Conservation (phyloP, 352 stramenopile species). For the Phytophthora hibernalis region DNA sequence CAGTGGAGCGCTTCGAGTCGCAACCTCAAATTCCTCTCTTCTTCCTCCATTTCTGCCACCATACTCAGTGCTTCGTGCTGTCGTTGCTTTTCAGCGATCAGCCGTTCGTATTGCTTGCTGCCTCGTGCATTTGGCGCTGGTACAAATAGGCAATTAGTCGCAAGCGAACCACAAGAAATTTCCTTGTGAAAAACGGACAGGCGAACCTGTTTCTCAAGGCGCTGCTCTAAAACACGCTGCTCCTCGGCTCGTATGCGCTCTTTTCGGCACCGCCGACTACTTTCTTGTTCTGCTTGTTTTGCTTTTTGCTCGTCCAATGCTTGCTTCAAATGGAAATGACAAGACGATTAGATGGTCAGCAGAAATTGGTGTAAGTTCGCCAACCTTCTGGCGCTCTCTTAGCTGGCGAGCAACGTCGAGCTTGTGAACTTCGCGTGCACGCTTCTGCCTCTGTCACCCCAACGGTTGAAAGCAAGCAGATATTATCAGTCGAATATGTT, state of each 20-base stretch:
- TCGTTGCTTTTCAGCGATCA: slow-evolving; percentile 46
- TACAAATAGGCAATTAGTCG: slow-evolving; percentile 2
- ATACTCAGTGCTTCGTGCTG: slow-evolving; percentile 46
- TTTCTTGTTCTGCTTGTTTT: slow-evolving; percentile 52
- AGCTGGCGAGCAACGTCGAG: slow-evolving; percentile 49
- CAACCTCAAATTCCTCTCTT: slow-evolving; percentile 61
- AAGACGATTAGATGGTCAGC: not conserved
- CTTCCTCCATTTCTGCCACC: slow-evolving; percentile 58
- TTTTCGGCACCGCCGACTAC: slow-evolving; percentile 40
- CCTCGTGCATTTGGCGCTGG: slow-evolving; percentile 52
- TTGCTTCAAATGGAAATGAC: slow-evolving; percentile 24
- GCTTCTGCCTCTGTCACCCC: slow-evolving; percentile 55
- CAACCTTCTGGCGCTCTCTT: slow-evolving; percentile 63
- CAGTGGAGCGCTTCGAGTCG: slow-evolving; percentile 63
- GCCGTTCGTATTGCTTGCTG: slow-evolving; percentile 46
- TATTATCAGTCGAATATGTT: slow-evolving; percentile 9
- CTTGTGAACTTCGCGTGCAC: slow-evolving; percentile 53
- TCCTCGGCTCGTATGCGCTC: slow-evolving; percentile 59
- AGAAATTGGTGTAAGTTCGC: not conserved
- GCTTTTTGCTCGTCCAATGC: slow-evolving; percentile 52
- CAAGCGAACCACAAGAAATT: not conserved
- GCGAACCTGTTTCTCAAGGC: slow-evolving; percentile 50
- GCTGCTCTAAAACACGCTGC: slow-evolving; percentile 41
- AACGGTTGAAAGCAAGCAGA: slow-evolving; percentile 1
- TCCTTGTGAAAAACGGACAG: not conserved